A percentile compares a stretch with the other conserved stretches of the same genome.
These are phyloP conservation scores for Aspergillus aculeatus DNA, from an alignment of 2,329 filamentous ascomycete genomes.

Conservation along the genomic window DNA sequence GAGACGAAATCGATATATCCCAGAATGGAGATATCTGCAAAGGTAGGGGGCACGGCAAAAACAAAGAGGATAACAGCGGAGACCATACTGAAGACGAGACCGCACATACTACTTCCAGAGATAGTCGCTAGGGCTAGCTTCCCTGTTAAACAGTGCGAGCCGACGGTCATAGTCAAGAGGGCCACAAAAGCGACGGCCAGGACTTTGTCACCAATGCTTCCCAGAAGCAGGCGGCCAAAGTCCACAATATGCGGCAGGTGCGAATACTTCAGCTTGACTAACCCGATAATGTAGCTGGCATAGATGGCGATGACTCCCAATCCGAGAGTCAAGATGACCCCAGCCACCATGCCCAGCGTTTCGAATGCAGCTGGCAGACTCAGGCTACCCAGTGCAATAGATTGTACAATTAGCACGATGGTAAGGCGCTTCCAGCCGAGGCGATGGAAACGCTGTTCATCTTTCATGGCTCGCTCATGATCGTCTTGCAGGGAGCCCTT, in stretches of 20 bases:
- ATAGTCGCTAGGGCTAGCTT: slow-evolving; percentile 47
- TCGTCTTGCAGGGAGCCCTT: no score
- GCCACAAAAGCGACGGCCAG: slow-evolving; percentile 43
- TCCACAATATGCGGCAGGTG: slow-evolving; percentile 45
- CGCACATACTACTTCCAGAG: slow-evolving; percentile 38
- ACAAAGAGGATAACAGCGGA: slow-evolving; percentile 37
- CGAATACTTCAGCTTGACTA: slow-evolving; percentile 37
- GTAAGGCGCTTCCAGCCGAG: slow-evolving; percentile 51
- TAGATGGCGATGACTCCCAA: slow-evolving; percentile 41
- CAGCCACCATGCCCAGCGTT: slow-evolving; percentile 46
- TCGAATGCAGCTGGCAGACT: slow-evolving; percentile 47
- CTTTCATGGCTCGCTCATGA: no score
- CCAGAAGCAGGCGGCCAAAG: slow-evolving; percentile 44
- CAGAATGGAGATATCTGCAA: slow-evolving; percentile 33
- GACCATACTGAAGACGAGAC: slow-evolving; percentile 41
- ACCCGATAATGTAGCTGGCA: slow-evolving; percentile 41
- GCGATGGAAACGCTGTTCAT: no score
- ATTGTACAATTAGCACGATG: slow-evolving; percentile 50
- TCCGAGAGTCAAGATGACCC: slow-evolving; percentile 44
- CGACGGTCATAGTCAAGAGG: slow-evolving; percentile 43
- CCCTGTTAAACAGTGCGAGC: slow-evolving; percentile 47
- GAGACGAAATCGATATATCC: slow-evolving; percentile 37
- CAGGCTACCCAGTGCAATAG: slow-evolving; percentile 48
- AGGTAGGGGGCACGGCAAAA: slow-evolving; percentile 33
- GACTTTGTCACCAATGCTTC: slow-evolving; percentile 41